Evolutionary conservation across 169 alveolate genomes (phyloP), one percentile per base, ranked within the genome.

Genomic region (Cryptosporidium parvum): DNA sequence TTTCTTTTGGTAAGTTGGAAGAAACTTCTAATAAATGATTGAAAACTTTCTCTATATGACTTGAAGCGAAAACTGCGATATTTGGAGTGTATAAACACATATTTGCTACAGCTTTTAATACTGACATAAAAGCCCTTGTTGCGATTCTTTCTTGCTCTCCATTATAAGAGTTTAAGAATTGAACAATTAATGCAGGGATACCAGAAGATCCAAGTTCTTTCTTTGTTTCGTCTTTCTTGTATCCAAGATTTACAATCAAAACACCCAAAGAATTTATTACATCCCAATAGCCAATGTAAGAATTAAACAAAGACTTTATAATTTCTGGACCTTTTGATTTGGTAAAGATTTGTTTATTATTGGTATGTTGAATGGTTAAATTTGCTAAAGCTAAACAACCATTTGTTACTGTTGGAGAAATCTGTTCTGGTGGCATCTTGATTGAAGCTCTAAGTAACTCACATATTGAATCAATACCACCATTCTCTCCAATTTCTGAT

Each of bases 321-420:
- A 94, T 69, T 51, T 94, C 96, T 1, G 97, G 97, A n/a, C 98
- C 98, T 29, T 94, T 93, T 52, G 94, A 75, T 75, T 93, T 91
- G 89, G 87, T 75, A 86, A 96, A 96, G 33, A 93, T 91, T 44
- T 91, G 95, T 16, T 94, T 91, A 68, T 95, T 95, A 42, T 86
- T 93, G 70, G 94, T 92, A 84, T 94, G 94, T 68, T 94, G 97
- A 26, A 96, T 95, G 70, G 97, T 94, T 68, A 95, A 93, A 86
- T 95, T 95, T 9, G 98, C 98, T 72, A 96, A 92, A 9, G 98
- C 97, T 31, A 96, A 92, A 80, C 98, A 96, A 33, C 95, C 92
- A 91, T 96, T 96, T 26, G 98, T 96, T 16, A 96, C 94, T 18
- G 93, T 91, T 56, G 95, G 89, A 21, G 89, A 39, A 91, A 75